Evolutionary conservation across 768 basidiomycete genomes (phyloP).

Genomic region (Myochromella boudieri): DNA sequence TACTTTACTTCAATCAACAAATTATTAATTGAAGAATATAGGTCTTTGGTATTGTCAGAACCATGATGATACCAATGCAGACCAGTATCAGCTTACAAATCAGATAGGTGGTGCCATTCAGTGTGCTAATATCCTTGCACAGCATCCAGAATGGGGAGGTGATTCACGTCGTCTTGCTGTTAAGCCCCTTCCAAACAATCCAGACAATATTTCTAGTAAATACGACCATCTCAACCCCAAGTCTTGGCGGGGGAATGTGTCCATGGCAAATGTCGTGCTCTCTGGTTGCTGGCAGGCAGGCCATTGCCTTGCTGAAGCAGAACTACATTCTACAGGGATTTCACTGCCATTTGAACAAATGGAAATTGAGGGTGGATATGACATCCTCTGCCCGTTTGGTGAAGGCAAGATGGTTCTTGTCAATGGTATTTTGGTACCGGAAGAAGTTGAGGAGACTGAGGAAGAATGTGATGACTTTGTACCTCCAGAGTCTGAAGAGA

Average conservation of each 20-base stretch:
- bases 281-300: neutral
- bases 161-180: neutral
- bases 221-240: neutral
- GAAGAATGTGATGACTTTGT: neutral
- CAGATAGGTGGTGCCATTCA: constrained; percentile 15
- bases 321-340: neutral
- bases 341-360: neutral
- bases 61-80: constrained; percentile 32
- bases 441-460: neutral
- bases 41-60: constrained; percentile 34
- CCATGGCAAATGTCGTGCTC: neutral
- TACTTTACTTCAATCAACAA: no score
- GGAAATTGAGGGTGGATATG: neutral
- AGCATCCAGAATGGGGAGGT: neutral
- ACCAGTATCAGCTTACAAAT: constrained; percentile 23
- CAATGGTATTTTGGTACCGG: neutral
- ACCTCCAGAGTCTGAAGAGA: neutral
- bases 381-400: constrained; percentile 3
- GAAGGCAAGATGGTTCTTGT: constrained; percentile 1
- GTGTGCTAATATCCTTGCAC: neutral
- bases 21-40: neutral
- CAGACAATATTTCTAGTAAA: neutral
- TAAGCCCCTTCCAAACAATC: neutral
- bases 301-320: neutral
- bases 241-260: neutral